Base-by-base conservation (phyloP, 2,329 filamentous ascomycete species). In the Fusarium decemcellulare region DNA sequence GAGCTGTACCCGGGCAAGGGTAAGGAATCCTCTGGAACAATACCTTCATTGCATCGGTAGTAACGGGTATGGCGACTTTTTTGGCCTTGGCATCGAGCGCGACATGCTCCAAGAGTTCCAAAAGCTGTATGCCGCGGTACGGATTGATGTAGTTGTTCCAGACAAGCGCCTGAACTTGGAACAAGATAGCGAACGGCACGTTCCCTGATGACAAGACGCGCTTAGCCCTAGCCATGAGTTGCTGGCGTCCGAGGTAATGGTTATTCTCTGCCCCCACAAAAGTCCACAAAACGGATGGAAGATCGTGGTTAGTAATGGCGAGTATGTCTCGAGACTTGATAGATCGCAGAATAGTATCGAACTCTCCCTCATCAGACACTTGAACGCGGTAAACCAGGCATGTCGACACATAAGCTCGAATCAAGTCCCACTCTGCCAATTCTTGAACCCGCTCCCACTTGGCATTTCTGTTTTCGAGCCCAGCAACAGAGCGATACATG, bases 141-240 rank as follows among this genome's bases (percentile, higher is more conserved):
- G 92, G 91, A 12, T 88, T 81, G 2, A 94, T 81, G 58, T 86
- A 88, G 23, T 87, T 88, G 68, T 92, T 92, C 71, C 85, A 83
- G 1, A 90, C 88, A 6, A 95, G 78, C 15, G 84, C 85, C 53
- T 91, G 86, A 6, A 93, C 79, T 69, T 92, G 90, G 71, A 89
- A 92, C 7, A 88, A 81, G 1, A 90, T 73, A 0, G 79, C 75
- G 66, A 90, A 93, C 2, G 6, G 87, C 79, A 60, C 37, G 18
- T 10, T 61, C 5, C 55, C 54, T 0, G 54, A 30, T 2, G 36
- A 16, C 3, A 88, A 70, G 2, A 67, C 55, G 4, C 34, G 54
- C 47, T 69, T 61, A 29, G 63, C 37, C 46, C 27, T 76, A 58
- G 47, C 65, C 2, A 59, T 39, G 8, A 76, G 76, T 2, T 70